These are phyloP conservation scores for Penicillium sp. DNA, from an alignment of 2,329 filamentous ascomycete genomes.

Conservation along the genomic window DNA sequence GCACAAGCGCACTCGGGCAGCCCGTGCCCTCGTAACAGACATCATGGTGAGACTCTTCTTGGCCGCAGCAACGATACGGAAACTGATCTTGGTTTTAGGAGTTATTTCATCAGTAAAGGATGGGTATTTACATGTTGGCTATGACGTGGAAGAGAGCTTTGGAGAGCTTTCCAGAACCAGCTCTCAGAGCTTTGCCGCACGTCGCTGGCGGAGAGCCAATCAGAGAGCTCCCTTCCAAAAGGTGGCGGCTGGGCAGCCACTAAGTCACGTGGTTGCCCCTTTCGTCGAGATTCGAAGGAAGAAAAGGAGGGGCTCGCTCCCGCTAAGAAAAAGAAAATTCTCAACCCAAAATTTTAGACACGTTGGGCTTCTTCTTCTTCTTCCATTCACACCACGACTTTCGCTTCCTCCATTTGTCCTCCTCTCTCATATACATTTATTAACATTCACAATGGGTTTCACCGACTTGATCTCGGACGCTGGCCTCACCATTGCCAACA, in stretches of 20 bases:
- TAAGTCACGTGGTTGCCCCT: conserved; percentile 26
- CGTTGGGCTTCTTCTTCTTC: conserved; percentile 28
- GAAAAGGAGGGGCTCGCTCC: conserved; percentile 22
- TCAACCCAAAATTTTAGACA: conserved; percentile 18
- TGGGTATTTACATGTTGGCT: not conserved
- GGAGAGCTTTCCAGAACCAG: conserved; percentile 30
- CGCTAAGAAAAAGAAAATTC: conserved; percentile 22
- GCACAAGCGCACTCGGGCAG: conserved; percentile 27
- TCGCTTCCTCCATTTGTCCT: conserved; percentile 15
- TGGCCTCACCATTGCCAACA: conserved; percentile 55
- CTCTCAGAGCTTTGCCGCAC: not conserved
- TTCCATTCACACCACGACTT: conserved; percentile 19
- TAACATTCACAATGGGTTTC: conserved; percentile 58
- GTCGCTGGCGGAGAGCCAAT: not conserved
- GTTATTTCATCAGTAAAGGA: not conserved
- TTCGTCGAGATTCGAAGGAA: too few species aligned
- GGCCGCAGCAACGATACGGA: not conserved
- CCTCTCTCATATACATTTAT: conserved; percentile 15
- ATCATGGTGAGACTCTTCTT: conserved; percentile 18
- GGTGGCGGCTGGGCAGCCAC: conserved; percentile 4
- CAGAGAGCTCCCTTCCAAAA: not conserved
- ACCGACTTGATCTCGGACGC: conserved; percentile 61
- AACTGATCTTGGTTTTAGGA: not conserved
- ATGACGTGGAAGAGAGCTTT: not conserved
- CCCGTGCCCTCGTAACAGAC: conserved; percentile 29